Evolutionary conservation across 2,329 filamentous ascomycete genomes (phyloP).

Genomic region (Fusarium tupiense): DNA sequence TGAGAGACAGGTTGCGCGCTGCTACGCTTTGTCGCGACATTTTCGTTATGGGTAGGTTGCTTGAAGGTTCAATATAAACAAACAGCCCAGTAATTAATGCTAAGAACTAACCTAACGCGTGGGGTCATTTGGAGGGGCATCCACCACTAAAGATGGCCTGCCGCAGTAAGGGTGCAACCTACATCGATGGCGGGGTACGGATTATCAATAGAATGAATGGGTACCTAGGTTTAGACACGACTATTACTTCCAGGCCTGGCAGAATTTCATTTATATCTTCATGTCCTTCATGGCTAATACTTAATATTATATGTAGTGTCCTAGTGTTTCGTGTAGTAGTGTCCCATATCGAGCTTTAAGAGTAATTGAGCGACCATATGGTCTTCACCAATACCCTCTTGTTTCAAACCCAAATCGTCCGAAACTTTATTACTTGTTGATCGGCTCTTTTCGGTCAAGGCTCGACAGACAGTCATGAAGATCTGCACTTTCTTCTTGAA

Average conservation of each 20-base stretch:
- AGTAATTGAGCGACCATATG: slow-evolving; percentile 76
- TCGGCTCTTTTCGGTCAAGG: slow-evolving; percentile 70
- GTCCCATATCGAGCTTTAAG: slow-evolving; percentile 75
- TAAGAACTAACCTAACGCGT: slow-evolving; percentile 11
- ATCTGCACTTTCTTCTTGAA: slow-evolving; percentile 78
- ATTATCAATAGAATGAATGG: neutral
- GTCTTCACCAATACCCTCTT: slow-evolving; percentile 54
- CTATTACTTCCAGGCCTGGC: neutral
- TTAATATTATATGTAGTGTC: neutral
- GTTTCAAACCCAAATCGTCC: slow-evolving; percentile 48
- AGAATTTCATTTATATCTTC: neutral
- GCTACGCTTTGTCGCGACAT: slow-evolving; percentile 63
- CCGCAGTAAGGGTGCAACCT: neutral
- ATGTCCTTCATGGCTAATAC: neutral
- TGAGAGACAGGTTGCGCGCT: slow-evolving; percentile 75
- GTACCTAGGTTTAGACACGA: neutral
- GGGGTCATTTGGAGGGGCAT: slow-evolving; percentile 17
- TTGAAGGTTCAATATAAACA: slow-evolving; percentile 15
- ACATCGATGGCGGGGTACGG: slow-evolving; percentile 25
- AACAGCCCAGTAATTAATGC: neutral
- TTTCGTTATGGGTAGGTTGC: neutral
- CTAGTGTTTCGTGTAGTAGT: slow-evolving; percentile 63
- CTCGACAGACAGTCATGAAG: slow-evolving; percentile 78
- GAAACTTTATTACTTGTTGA: slow-evolving; percentile 45
- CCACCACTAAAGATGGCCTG: neutral